Evolutionary conservation across 2,329 filamentous ascomycete species (phyloP), one percentile per base, ranked within the genome.

Genomic region (Whalleya microplaca): DNA sequence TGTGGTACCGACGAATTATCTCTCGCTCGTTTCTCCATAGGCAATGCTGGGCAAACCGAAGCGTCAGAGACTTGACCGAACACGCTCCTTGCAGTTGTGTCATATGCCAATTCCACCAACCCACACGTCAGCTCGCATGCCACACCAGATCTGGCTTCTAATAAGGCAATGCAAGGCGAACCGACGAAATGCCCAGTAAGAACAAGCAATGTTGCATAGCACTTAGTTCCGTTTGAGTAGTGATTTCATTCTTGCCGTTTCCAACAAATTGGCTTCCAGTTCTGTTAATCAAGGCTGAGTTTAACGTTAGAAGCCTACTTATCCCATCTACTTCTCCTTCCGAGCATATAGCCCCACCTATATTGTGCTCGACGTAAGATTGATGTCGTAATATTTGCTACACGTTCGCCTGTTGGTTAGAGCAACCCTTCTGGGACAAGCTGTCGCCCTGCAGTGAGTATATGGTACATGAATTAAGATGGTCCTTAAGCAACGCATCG

Each of bases 351-450:
- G 14, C 23, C 9, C 23, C 23, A 9, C 9, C 23, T 27, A 9
- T 27, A 42, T 41, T 37, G 45, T 29, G 19, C 23, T 49, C 46
- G 45, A 47, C 51, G 19, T 37, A 53, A 48, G 45, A 48, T 32
- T 48, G 46, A 46, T 41, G 16, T 19, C 49, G 45, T 51, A 18
- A 49, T 44, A 51, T 58, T 27, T 48, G 46, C 40, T 19, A 44
- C 37, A 40, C 44, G 41, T 40, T 41, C 20, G 27, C 49, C 27
- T 56, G 42, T 42, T 47, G 44, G 37, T 48, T 29, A 56, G 37
- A 54, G 53, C 43, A 55, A 51, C 48, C 42, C 32, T 47, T 51
- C 51, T 45, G 52, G 27, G 48, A 52, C 45, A 48, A 49, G 19
- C 50, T 18, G 18, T 18, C 32, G 27, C 52, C 46, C 27, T 37